A percentile compares a stretch with the other conserved stretches of the same genome.
Conservation (phyloP, 1,284 basidiomycete species). For the Irpex lacteus region DNA sequence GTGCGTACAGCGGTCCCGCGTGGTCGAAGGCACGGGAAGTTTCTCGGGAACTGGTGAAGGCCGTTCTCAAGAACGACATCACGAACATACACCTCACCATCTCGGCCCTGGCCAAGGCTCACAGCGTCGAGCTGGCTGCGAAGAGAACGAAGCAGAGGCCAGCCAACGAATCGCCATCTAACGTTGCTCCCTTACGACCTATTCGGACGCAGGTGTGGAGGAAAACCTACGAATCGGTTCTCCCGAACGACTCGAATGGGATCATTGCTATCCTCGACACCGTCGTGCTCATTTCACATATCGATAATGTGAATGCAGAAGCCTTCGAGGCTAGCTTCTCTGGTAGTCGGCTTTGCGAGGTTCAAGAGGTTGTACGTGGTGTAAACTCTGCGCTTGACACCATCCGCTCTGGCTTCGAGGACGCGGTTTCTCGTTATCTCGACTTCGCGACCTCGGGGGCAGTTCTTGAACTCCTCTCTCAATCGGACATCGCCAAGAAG, state of each 20-base stretch:
- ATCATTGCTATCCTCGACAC: constrained; percentile 55
- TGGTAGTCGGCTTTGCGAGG: constrained; percentile 22
- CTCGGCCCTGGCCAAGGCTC: neutral
- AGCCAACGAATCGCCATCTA: neutral
- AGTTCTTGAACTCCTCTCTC: constrained; percentile 51
- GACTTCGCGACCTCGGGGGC: constrained; percentile 52
- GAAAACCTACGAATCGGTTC: constrained; percentile 57
- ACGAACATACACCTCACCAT: constrained; percentile 12
- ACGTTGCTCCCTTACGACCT: constrained; percentile 22
- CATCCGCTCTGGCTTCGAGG: constrained; percentile 62
- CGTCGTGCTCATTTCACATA: constrained; percentile 58
- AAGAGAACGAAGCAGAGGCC: neutral
- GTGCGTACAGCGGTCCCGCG: constrained; percentile 36
- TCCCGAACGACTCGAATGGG: constrained; percentile 55
- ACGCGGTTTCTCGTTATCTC: constrained; percentile 58
- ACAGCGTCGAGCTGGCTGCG: neutral
- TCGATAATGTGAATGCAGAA: constrained; percentile 57
- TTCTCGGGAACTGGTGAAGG: constrained; percentile 45
- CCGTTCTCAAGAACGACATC: constrained; percentile 43
- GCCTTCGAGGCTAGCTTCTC: constrained; percentile 43
- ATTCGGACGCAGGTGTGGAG: constrained; percentile 68
- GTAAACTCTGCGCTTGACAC: constrained; percentile 58
- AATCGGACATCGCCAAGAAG: constrained; percentile 50
- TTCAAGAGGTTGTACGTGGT: constrained; percentile 37
- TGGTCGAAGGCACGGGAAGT: constrained; percentile 51